Base-by-base conservation (phyloP, 331 rosid species). In the Quercus lobata region DNA sequence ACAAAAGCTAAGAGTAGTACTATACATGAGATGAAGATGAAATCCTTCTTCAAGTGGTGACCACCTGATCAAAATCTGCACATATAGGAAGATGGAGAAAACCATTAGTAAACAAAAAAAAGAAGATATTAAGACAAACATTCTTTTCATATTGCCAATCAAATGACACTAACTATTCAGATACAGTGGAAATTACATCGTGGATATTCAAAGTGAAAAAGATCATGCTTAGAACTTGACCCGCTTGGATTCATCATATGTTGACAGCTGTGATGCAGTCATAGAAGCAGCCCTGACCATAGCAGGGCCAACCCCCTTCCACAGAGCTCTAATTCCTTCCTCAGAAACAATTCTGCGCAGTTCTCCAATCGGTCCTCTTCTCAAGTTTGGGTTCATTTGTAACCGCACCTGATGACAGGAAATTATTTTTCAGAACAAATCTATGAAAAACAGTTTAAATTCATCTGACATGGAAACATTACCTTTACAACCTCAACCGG, bases 281-380 rank as follows among this genome's bases (percentile, higher is more conserved):
- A 96, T 87, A 52, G 89, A 87, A 85, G 97, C 94, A 34, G 98
- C 99, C 87, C 98, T 88, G 83, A 87, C 89, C 97, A 89, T 91
- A 77, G 97, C 98, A 90, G 98, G 99, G 68, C 97, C 92, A 60
- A 96, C 88, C 6, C 99, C 98, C 79, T 90, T 93, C 98, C 99
- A 93, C 78, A 96, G 91, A 77, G 93, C 91, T 86, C 44, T 89
- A 72, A 90, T 44, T 86, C 99, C 98, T 88, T 91, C 98, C 82
- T 91, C 87, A 25, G 93, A 83, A 77, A 88, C 68, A 61, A 93
- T 93, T 82, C 87, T 84, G 37, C 9, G 79, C 80, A 96, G 73
- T 86, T 93, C 98, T 62, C 69, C 75, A 18, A 77, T 73, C 9
- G 96, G 84, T 75, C 94, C 96, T 46, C 87, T 90, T 54, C 88